These are phyloP conservation scores for Chrysochromulina parva DNA, from an alignment of 78 protist species.

Conservation along the genomic window DNA sequence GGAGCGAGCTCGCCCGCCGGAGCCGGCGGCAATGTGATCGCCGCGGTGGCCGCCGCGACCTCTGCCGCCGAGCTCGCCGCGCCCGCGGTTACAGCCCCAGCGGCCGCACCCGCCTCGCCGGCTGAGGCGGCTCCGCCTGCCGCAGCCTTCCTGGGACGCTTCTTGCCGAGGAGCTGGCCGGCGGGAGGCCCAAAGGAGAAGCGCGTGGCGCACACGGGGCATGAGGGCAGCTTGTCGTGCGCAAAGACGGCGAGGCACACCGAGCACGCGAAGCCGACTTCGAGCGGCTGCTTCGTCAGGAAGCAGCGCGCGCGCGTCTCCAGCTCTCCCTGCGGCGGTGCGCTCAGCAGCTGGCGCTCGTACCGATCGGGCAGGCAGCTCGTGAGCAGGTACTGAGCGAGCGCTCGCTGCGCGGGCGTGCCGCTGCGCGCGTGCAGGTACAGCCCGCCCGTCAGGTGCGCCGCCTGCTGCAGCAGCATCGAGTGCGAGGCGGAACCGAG, in stretches of 20 bases:
- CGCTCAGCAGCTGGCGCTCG: background rate
- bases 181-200: background rate
- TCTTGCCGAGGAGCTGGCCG: background rate
- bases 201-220: background rate
- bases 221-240: background rate
- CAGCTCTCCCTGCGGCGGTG: background rate
- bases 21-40: no score
- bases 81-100: no score
- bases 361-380: background rate
- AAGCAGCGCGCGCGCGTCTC: background rate
- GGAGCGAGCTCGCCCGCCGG: no score
- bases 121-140: no score
- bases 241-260: slow-evolving; percentile 9
- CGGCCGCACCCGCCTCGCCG: no score
- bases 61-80: no score
- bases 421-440: background rate
- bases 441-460: background rate
- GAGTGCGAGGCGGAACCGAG: background rate
- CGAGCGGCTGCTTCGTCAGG: background rate
- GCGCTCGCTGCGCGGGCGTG: background rate
- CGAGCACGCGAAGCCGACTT: background rate
- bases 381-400: background rate
- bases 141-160: no score
- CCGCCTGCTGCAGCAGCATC: background rate
- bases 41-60: no score